Evolutionary conservation across 2,329 filamentous ascomycete genomes (phyloP), one percentile per base, ranked within the genome.

Genomic region (Rhinocladiella similis): DNA sequence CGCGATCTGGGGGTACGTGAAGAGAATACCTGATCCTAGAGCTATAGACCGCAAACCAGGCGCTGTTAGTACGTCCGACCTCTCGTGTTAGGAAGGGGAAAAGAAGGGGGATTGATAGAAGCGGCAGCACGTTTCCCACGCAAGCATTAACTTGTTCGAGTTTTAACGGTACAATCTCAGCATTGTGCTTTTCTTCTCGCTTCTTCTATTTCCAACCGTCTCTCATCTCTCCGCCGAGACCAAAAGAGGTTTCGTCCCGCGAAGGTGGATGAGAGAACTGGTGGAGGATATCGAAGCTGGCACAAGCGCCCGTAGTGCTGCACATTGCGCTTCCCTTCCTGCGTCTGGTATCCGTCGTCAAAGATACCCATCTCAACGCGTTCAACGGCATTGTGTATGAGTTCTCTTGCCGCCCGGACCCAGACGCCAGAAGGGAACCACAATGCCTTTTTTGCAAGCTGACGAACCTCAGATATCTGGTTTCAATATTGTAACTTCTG

Each of bases 121-220:
- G 89, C 89, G 89, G 89, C 89, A 92, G 88, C 89, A 93, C 90
- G 82, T 92, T 93, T 89, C 90, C 87, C 90, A 93, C 90, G 90
- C 90, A 94, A 94, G 90, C 88, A 91, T 93, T 94, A 93, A 90
- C 90, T 94, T 94, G 90, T 90, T 94, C 90, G 89, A 93, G 89
- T 93, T 86, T 77, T 88, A 80, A 92, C 90, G 89, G 90, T 94
- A 85, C 88, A 86, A 87, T 93, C 90, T 94, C 90, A 93, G 90
- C 90, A 57, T 84, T 91, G 59, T 66, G 55, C 38, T 43, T 47
- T 27, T 27, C 29, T 46, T 46, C 22, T 35, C 20, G 43, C 55
- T 41, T 46, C 22, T 35, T 20, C 38, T 50, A 36, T 56, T 48
- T 47, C 29, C 47, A n/a, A 52, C 53, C 35, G 51, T 43, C 55